Conservation (phyloP, 495 filamentous ascomycete species). For the Penicillium crystallinum region DNA sequence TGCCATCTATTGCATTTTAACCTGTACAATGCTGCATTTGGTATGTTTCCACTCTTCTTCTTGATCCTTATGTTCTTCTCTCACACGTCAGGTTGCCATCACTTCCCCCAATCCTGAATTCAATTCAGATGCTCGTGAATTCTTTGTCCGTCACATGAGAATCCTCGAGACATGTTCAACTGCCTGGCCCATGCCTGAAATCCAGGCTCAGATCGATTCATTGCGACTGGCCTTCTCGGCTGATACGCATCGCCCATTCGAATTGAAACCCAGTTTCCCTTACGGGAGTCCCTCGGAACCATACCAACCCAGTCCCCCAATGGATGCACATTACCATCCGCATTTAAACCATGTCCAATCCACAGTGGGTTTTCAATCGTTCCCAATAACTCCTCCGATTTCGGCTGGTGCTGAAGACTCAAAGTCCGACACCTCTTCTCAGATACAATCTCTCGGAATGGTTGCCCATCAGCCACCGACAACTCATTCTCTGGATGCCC, state of each 20-base stretch:
- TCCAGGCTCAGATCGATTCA: slow-evolving; percentile 85
- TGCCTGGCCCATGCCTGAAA: slow-evolving; percentile 87
- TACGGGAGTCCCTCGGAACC: slow-evolving; percentile 73
- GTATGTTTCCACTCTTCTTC: slow-evolving; percentile 51
- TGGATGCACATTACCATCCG: slow-evolving; percentile 42
- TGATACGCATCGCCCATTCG: slow-evolving; percentile 78
- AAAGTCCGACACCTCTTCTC: slow-evolving; percentile 71
- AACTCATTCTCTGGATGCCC: slow-evolving; percentile 44
- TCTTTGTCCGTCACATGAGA: slow-evolving; percentile 92
- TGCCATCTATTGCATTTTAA: slow-evolving; percentile 86
- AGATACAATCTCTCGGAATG: slow-evolving; percentile 71
- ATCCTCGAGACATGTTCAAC: slow-evolving; percentile 81
- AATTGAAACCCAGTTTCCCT: slow-evolving; percentile 81
- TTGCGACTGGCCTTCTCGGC: slow-evolving; percentile 90
- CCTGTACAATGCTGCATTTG: slow-evolving; percentile 92
- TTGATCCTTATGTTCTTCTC: no score
- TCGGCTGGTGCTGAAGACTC: slow-evolving; percentile 68
- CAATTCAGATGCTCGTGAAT: slow-evolving; percentile 79
- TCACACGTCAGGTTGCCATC: slow-evolving; percentile 81
- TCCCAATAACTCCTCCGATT: slow-evolving; percentile 80
- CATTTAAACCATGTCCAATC: slow-evolving; percentile 43
- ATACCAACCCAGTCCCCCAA: slow-evolving; percentile 57
- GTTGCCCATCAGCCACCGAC: slow-evolving; percentile 51
- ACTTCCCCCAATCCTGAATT: slow-evolving; percentile 91
- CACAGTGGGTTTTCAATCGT: slow-evolving; percentile 68